These are phyloP conservation scores for Paspalum notatum DNA, from an alignment of 176 grass and related monocot genomes.

Conservation along the genomic window DNA sequence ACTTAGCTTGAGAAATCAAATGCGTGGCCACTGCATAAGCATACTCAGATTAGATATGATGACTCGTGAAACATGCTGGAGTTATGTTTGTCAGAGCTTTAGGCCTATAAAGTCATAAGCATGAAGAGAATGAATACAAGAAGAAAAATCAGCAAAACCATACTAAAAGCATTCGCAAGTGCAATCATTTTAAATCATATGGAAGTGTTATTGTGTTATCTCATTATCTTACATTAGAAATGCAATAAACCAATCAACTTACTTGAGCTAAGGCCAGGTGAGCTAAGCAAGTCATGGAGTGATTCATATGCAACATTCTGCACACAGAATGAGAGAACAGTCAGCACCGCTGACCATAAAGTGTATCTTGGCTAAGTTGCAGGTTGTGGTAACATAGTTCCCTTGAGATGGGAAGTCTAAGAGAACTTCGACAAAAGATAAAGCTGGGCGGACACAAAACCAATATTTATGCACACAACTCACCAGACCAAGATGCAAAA, in stretches of 20 bases:
- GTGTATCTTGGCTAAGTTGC: slow-evolving; percentile 7
- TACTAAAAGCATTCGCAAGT: not conserved
- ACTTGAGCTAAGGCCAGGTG: slow-evolving; percentile 57
- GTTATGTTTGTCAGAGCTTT: slow-evolving; percentile 11
- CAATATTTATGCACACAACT: slow-evolving; percentile 34
- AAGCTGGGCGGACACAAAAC: not conserved
- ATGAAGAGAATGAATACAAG: not conserved
- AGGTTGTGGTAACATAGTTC: not conserved
- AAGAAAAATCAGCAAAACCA: not conserved
- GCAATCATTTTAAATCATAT: slow-evolving; percentile 22
- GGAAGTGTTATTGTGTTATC: not conserved
- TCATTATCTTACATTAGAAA: not conserved
- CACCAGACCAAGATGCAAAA: slow-evolving; percentile 94
- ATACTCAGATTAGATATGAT: slow-evolving; percentile 28
- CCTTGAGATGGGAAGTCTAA: not conserved
- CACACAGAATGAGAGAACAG: slow-evolving; percentile 30
- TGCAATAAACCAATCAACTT: slow-evolving; percentile 41
- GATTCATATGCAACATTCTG: slow-evolving; percentile 96
- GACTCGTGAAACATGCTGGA: not conserved
- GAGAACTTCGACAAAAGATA: not conserved
- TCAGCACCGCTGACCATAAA: slow-evolving; percentile 24
- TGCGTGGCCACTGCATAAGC: slow-evolving; percentile 60
- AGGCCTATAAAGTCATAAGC: not conserved
- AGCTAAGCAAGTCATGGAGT: slow-evolving; percentile 69
- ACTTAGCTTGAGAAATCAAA: slow-evolving; percentile 59